phyloP scores from a whole-genome alignment of 192 early-diverging fungal species.

The Ambispora gerdemannii region DNA sequence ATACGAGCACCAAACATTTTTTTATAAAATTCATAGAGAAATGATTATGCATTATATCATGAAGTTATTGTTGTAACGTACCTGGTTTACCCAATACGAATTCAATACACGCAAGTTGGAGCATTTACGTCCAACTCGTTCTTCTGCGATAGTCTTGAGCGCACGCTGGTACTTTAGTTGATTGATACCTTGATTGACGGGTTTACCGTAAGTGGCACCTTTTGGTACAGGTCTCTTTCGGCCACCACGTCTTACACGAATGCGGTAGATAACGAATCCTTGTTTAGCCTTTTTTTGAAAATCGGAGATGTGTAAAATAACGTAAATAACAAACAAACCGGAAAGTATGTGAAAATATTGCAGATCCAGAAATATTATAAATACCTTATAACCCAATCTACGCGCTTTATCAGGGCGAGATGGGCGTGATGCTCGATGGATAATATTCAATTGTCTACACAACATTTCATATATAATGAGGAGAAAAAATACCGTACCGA shows the following conservation, averaged over 20 bases:
- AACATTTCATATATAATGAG: slow-evolving; percentile 15
- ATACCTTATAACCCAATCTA: slow-evolving; percentile 95
- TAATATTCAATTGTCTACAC: slow-evolving; percentile 91
- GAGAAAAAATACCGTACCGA: slow-evolving; percentile 21
- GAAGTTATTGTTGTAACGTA: no score
- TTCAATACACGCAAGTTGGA: slow-evolving; percentile 97
- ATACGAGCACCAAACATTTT: no score
- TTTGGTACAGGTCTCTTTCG: slow-evolving; percentile 97
- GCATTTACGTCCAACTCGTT: slow-evolving; percentile 97
- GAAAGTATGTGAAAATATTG: background rate
- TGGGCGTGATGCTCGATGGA: slow-evolving; percentile 97
- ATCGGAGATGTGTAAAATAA: background rate
- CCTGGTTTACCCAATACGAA: slow-evolving; percentile 99
- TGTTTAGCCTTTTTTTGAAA: slow-evolving; percentile 84
- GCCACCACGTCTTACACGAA: slow-evolving; percentile 98
- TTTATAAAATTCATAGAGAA: no score
- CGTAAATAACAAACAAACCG: background rate
- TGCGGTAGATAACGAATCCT: slow-evolving; percentile 98
- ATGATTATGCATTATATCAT: background rate
- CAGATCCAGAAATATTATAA: background rate
- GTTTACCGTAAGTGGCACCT: slow-evolving; percentile 99
- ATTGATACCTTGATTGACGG: slow-evolving; percentile 95
- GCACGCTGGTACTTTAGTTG: slow-evolving; percentile 99
- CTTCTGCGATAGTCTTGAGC: slow-evolving; percentile 90
- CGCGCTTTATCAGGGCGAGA: slow-evolving; percentile 99